Percentiles rank a stretch among this genome's conserved stretches.
These are phyloP conservation scores for Mortierella claussenii DNA, from an alignment of 192 early-diverging fungal genomes.

Conservation along the genomic window DNA sequence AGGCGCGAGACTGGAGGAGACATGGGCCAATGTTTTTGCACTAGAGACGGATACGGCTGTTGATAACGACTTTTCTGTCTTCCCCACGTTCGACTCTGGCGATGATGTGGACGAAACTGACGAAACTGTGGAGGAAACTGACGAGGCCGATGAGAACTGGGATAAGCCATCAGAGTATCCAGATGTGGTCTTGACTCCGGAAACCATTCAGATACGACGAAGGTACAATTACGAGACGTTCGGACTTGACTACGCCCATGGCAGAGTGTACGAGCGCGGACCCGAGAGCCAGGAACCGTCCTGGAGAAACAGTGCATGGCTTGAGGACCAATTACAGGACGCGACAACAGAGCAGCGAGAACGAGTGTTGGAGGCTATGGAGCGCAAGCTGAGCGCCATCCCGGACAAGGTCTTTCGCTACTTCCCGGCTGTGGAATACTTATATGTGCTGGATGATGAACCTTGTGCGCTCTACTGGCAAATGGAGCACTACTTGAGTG, in stretches of 20 bases:
- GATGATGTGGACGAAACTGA: not conserved
- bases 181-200: not conserved
- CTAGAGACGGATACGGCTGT: no score
- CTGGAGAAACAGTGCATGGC: not conserved
- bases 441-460: conserved; percentile 5
- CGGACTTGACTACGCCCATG: not conserved
- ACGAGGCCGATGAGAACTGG: no score
- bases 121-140: not conserved
- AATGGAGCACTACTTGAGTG: not conserved
- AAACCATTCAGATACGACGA: not conserved
- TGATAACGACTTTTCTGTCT: no score
- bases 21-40: no score
- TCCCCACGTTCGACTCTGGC: no score
- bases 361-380: not conserved
- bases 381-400: not conserved
- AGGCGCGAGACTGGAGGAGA: conserved; percentile 12
- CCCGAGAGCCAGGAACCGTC: not conserved
- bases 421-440: conserved; percentile 21
- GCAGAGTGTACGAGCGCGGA: not conserved
- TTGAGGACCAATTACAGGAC: not conserved
- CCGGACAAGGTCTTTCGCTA: conserved; percentile 10
- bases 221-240: not conserved
- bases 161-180: not conserved
- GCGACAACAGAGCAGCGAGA: not conserved
- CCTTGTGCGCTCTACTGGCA: no score